Evolutionary conservation across 805 yeast species (phyloP).

Genomic region (Metschnikowia gelsemii): DNA sequence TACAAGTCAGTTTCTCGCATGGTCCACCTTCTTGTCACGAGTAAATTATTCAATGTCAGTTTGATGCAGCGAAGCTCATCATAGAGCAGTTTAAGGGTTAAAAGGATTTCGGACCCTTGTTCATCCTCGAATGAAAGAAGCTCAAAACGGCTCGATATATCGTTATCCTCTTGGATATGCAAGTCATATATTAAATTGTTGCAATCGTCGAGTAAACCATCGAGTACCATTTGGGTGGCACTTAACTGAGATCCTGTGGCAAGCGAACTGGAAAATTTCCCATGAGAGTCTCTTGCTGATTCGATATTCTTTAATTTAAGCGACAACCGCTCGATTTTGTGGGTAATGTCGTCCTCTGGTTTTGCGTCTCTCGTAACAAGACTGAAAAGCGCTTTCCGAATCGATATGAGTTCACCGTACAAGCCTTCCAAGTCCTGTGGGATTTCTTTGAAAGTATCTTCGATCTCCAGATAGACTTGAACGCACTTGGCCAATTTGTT

Average conservation of each 20-base stretch:
- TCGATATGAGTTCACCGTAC: constrained; percentile 58
- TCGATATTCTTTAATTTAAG: constrained; percentile 30
- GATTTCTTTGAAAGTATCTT: constrained; percentile 46
- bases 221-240: constrained; percentile 49
- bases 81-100: constrained; percentile 52
- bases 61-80: constrained; percentile 63
- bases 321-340: constrained; percentile 24
- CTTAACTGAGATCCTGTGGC: constrained; percentile 25
- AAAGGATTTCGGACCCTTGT: constrained; percentile 38
- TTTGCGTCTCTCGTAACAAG: constrained; percentile 26
- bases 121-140: constrained; percentile 23
- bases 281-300: constrained; percentile 51
- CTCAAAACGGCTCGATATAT: constrained; percentile 26
- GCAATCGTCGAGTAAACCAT: constrained; percentile 82
- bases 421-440: constrained; percentile 41
- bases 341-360: constrained; percentile 6
- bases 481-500: constrained; percentile 65
- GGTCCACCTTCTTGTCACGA: constrained; percentile 96
- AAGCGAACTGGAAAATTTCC: constrained; percentile 42
- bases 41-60: constrained; percentile 71
- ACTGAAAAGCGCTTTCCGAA: constrained; percentile 56
- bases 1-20: constrained; percentile 93
- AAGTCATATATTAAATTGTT: constrained; percentile 71
- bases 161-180: constrained; percentile 41
- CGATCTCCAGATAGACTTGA: constrained; percentile 55